A percentile compares a stretch with the other conserved stretches of the same genome.
phyloP scores from a whole-genome alignment of 2,329 filamentous ascomycete species.

The Botrytis hyacinthi region DNA sequence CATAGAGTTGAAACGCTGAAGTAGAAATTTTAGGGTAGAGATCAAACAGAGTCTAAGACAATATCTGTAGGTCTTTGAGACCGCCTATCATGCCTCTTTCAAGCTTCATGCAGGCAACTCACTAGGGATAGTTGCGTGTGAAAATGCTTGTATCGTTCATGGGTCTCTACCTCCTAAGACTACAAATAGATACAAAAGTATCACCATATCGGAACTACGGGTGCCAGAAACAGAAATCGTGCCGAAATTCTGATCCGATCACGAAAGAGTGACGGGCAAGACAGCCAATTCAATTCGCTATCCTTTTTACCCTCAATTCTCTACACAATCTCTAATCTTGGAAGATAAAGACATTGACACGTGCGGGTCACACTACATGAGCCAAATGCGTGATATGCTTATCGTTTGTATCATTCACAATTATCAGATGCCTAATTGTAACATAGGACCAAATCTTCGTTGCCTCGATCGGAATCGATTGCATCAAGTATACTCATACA shows the following conservation, averaged over 20 bases:
- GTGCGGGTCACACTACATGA: slow-evolving; percentile 16
- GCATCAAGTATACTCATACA: not conserved
- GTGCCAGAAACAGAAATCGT: not conserved
- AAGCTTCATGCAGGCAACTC: not conserved
- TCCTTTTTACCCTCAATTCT: not conserved
- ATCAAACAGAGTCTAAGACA: not conserved
- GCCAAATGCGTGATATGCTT: not conserved
- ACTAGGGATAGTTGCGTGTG: not conserved
- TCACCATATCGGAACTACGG: not conserved
- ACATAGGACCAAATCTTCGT: slow-evolving; percentile 2
- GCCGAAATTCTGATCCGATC: not conserved
- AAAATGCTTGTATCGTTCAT: not conserved
- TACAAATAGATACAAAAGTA: not conserved
- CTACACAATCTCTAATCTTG: not conserved
- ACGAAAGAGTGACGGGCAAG: not conserved
- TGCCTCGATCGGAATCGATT: slow-evolving; percentile 8
- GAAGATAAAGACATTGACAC: slow-evolving; percentile 16
- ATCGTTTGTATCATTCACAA: not conserved
- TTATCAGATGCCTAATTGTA: slow-evolving; percentile 19
- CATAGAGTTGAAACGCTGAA: not conserved
- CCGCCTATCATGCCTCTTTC: not conserved
- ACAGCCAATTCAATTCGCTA: not conserved
- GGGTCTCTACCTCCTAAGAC: not conserved
- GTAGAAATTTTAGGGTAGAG: not conserved
- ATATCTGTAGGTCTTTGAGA: not conserved